Percentiles rank a stretch among this genome's conserved stretches.
Conservation (phyloP, 352 stramenopile species). For the Globisporangium paroecandrum region DNA sequence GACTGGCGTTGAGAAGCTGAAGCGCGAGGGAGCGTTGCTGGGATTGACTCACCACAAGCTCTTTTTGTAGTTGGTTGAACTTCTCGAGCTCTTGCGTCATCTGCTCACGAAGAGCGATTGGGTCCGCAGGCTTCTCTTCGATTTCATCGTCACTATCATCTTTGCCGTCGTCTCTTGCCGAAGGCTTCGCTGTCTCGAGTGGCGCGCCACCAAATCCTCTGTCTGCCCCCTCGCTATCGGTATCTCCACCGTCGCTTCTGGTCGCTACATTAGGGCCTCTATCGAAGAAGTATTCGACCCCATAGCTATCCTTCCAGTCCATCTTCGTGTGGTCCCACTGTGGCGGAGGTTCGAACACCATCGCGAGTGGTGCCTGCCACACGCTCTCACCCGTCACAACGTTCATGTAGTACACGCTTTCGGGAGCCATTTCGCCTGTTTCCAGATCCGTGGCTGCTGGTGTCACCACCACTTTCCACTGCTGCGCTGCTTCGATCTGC, state of each 20-base stretch:
- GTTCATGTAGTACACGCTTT: constrained; percentile 59
- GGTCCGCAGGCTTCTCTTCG: constrained; percentile 33
- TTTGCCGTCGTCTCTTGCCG: background rate
- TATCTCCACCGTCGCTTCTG: constrained; percentile 11
- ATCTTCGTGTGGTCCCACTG: constrained; percentile 52
- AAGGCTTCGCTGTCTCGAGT: background rate
- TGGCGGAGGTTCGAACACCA: constrained; percentile 52
- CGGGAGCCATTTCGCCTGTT: constrained; percentile 3
- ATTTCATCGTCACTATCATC: constrained; percentile 19
- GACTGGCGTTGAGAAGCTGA: constrained; percentile 57
- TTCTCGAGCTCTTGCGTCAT: constrained; percentile 37
- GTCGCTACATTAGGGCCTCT: background rate
- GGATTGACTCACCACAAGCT: constrained; percentile 30
- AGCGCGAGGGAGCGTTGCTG: constrained; percentile 52
- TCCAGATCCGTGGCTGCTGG: constrained; percentile 13
- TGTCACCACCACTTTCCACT: constrained; percentile 52
- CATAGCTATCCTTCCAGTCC: constrained; percentile 55
- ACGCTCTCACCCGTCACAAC: constrained; percentile 43
- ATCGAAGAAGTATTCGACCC: constrained; percentile 47
- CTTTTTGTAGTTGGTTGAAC: constrained; percentile 26
- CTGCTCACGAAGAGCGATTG: constrained; percentile 36
- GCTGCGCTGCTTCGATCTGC: constrained; percentile 35
- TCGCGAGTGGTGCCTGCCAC: constrained; percentile 52
- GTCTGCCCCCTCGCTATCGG: background rate
- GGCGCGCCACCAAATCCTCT: background rate